These are phyloP conservation scores for Saturnispora hagleri DNA, from an alignment of 805 yeast genomes.

Conservation along the genomic window DNA sequence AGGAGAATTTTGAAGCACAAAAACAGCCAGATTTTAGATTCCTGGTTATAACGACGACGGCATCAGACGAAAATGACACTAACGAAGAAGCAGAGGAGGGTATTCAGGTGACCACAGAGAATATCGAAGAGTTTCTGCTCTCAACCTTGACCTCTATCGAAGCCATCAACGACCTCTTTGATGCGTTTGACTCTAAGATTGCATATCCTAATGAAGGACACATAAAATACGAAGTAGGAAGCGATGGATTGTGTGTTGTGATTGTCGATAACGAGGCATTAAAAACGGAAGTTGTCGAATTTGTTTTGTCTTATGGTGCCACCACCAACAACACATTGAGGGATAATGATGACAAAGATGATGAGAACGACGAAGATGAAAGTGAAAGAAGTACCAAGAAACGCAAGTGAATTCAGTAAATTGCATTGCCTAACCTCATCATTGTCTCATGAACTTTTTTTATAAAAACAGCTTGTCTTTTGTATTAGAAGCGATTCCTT, in stretches of 20 bases:
- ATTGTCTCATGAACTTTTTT: neutral
- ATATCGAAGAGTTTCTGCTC: slow-evolving; percentile 5
- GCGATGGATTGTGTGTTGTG: slow-evolving; percentile 50
- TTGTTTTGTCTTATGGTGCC: slow-evolving; percentile 27
- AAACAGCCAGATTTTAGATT: slow-evolving; percentile 8
- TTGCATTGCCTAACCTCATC: neutral
- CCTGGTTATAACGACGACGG: slow-evolving; percentile 12
- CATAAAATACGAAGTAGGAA: slow-evolving; percentile 51
- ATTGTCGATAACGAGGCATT: slow-evolving; percentile 37
- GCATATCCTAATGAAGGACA: slow-evolving; percentile 48
- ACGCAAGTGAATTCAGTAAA: slow-evolving; percentile 1
- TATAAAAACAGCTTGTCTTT: neutral
- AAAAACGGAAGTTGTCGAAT: slow-evolving; percentile 31
- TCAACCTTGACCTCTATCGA: slow-evolving; percentile 32
- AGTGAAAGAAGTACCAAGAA: slow-evolving; percentile 4
- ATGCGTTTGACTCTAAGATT: slow-evolving; percentile 39
- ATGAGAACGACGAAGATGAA: slow-evolving; percentile 10
- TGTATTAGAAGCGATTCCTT: neutral
- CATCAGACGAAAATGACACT: slow-evolving; percentile 10
- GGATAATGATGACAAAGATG: neutral
- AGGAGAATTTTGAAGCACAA: neutral
- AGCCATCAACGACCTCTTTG: slow-evolving; percentile 43
- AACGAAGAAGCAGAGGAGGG: slow-evolving; percentile 20
- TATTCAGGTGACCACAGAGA: slow-evolving; percentile 8
- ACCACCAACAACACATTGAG: neutral